Conservation (phyloP, 768 basidiomycete species). For the Tylopilus subfusipes region DNA sequence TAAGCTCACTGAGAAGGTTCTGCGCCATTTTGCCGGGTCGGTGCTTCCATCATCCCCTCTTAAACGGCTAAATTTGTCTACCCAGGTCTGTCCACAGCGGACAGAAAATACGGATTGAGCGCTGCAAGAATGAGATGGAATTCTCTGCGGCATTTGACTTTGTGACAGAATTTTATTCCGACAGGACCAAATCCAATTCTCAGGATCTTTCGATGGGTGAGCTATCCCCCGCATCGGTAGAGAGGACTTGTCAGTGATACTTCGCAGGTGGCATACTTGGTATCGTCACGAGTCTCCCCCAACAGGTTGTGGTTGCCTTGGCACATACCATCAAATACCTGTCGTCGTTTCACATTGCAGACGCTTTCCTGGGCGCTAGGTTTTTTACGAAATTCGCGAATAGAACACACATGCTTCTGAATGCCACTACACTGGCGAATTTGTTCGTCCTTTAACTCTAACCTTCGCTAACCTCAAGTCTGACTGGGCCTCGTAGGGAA, state of each 20-base stretch:
- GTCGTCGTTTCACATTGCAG: constrained; percentile 69
- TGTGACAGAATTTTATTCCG: constrained; percentile 63
- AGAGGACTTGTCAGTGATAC: neutral
- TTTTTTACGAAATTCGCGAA: constrained; percentile 80
- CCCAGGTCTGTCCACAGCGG: constrained; percentile 38
- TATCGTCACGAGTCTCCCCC: constrained; percentile 61
- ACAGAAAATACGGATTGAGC: constrained; percentile 58
- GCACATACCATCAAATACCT: constrained; percentile 73
- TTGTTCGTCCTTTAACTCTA: constrained; percentile 38
- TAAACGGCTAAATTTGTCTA: constrained; percentile 1
- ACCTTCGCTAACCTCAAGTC: neutral
- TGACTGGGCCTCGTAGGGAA: constrained; percentile 46
- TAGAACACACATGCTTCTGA: constrained; percentile 80
- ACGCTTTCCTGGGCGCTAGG: constrained; percentile 69
- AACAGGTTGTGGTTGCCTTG: constrained; percentile 65
- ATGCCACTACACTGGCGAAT: constrained; percentile 83
- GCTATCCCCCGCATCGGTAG: neutral
- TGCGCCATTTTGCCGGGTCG: constrained; percentile 68
- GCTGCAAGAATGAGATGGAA: constrained; percentile 48
- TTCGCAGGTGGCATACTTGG: constrained; percentile 58
- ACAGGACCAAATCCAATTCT: constrained; percentile 43
- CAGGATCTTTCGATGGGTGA: constrained; percentile 30
- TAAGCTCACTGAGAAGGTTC: constrained; percentile 68
- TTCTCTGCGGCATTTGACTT: constrained; percentile 69
- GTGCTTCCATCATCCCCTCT: constrained; percentile 12